Evolutionary conservation across 2,329 filamentous ascomycete genomes (phyloP), one percentile per base, ranked within the genome.

Genomic region (Phialophora expanda): DNA sequence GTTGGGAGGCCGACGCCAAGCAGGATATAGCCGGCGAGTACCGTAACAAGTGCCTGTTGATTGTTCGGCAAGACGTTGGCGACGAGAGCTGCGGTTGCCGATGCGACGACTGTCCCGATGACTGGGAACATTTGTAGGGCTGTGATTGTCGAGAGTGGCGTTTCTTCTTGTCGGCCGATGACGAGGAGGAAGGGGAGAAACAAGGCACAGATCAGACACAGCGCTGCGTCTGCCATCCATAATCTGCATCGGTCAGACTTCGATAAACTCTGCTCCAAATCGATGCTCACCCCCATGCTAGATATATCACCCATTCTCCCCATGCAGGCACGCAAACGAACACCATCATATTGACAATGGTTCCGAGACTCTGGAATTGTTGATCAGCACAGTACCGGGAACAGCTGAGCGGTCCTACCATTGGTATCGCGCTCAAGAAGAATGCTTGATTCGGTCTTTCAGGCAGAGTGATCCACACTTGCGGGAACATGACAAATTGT

Each of bases 71-170:
- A 17, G 32, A 61, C 64, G 9, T 28, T 20, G 22, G 64, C 60
- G 0, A 91, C 80, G n/a, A 84, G 79, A 5, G 82, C 82, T 3
- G 89, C 89, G 0, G 87, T 84, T 1, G 86, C 86, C 1, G 89
- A 82, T 7, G 87, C 86, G 46, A 91, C 88, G 44, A 90, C 83
- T 9, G 86, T 84, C 1, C 87, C 85, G 3, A 90, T 86, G 22
- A 90, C 88, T 3, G 89, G 88, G 2, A 91, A 81, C 17, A 90
- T 81, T 74, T 87, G 86, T 1, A 84, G 84, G 0, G 89, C 88
- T 0, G 88, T 90, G 74, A 90, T 89, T 34, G 80, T 83, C 34
- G 80, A 79, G 4, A 87, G 79, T 20, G 79, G 80, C 1, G 79
- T 81, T 32, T 78, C 76, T 68, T 77, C 75, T 64, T 74, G 65